phyloP scores from a whole-genome alignment of 192 early-diverging fungal genomes.

The Glomus cerebriforme region DNA sequence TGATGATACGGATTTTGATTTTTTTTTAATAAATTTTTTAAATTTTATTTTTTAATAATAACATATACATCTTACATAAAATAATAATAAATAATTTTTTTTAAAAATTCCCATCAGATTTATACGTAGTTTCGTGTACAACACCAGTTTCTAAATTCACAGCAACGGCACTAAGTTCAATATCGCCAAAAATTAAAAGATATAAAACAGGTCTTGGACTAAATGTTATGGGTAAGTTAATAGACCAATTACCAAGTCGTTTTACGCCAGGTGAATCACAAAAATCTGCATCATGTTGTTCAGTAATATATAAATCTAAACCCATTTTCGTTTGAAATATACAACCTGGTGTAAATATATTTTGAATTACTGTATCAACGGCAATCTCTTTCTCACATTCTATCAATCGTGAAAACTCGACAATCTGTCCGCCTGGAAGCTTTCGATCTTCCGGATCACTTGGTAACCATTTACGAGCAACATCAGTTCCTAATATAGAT shows the following conservation, averaged over 20 bases:
- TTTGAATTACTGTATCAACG: neutral
- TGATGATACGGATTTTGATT: too few species aligned
- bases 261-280: neutral
- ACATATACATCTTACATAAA: too few species aligned
- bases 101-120: neutral
- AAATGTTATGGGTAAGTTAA: neutral
- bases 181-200: neutral
- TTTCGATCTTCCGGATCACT: neutral
- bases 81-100: too few species aligned
- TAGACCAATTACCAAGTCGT: neutral
- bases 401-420: neutral
- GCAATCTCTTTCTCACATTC: neutral
- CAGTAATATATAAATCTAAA: constrained; percentile 1
- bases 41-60: too few species aligned
- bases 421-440: neutral
- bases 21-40: too few species aligned
- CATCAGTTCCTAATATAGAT: neutral
- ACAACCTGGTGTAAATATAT: neutral
- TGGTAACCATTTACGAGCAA: neutral
- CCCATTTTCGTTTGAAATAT: neutral
- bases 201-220: neutral
- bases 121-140: neutral
- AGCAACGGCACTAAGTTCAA: constrained; percentile 7
- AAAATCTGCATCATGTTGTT: neutral
- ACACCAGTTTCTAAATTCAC: neutral